phyloP scores from a whole-genome alignment of 2,329 filamentous ascomycete genomes.

The Diaporthe capsici region DNA sequence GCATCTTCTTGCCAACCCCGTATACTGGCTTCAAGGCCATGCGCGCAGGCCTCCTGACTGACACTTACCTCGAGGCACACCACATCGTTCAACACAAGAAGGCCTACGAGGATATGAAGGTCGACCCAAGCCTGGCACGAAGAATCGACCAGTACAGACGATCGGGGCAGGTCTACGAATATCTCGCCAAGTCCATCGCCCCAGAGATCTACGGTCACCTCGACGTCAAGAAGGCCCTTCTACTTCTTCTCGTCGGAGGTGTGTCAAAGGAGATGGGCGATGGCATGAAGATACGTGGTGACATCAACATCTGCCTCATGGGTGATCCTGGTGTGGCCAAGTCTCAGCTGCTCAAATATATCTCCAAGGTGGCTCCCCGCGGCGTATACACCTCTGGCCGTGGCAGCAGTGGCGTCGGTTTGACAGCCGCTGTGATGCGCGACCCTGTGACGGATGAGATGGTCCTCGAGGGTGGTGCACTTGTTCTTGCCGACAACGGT shows the following conservation, averaged over 20 bases:
- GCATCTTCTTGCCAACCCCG: conserved; percentile 95
- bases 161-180: conserved; percentile 94
- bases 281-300: conserved; percentile 98
- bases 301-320: conserved; percentile 99
- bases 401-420: conserved; percentile 85
- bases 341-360: conserved; percentile 98
- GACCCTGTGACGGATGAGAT: conserved; percentile 88
- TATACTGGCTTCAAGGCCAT: conserved; percentile 99
- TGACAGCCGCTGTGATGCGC: conserved; percentile 87
- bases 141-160: conserved; percentile 89
- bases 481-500: conserved; percentile 85
- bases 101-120: conserved; percentile 91
- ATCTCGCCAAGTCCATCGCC: conserved; percentile 94
- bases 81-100: conserved; percentile 97
- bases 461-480: conserved; percentile 84
- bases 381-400: conserved; percentile 88
- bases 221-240: conserved; percentile 97
- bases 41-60: conserved; percentile 93
- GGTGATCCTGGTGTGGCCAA: conserved; percentile 99
- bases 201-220: conserved; percentile 97
- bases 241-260: conserved; percentile 95
- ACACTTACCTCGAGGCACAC: conserved; percentile 97
- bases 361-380: conserved; percentile 96
- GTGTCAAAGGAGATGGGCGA: conserved; percentile 97
- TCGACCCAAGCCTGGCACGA: conserved; percentile 83